Conservation (phyloP, 2,329 filamentous ascomycete species). For the Chrysosporium queenslandicum region DNA sequence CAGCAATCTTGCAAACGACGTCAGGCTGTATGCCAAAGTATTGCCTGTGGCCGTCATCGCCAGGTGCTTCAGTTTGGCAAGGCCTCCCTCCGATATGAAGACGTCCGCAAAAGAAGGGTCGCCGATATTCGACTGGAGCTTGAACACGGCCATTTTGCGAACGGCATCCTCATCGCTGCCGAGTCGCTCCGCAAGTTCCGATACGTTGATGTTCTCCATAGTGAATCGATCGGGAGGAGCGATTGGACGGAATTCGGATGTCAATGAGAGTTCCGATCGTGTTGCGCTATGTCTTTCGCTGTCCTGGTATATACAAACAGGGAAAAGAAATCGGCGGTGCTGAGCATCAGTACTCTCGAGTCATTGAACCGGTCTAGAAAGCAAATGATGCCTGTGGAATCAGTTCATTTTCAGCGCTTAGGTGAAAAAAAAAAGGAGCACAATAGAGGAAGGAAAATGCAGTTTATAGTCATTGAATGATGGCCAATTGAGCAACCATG, state of each 20-base stretch:
- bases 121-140: constrained; percentile 87
- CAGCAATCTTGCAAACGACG: constrained; percentile 73
- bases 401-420: not conserved
- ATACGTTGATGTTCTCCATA: constrained; percentile 48
- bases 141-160: constrained; percentile 98
- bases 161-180: constrained; percentile 68
- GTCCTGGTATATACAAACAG: not conserved
- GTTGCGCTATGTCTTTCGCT: not conserved
- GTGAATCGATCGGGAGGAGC: not conserved
- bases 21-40: constrained; percentile 87
- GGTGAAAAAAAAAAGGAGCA: too few species aligned
- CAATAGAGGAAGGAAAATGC: not conserved
- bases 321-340: not conserved
- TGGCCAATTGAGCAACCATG: not conserved
- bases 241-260: not conserved
- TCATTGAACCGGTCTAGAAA: not conserved
- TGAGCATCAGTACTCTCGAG: not conserved
- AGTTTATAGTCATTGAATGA: not conserved
- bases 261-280: not conserved
- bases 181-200: constrained; percentile 50
- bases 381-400: not conserved
- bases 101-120: constrained; percentile 94
- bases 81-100: constrained; percentile 82
- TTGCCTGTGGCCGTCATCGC: constrained; percentile 82
- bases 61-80: constrained; percentile 68